phyloP scores from a whole-genome alignment of 495 filamentous ascomycete species.

The Neurospora tetraspora region DNA sequence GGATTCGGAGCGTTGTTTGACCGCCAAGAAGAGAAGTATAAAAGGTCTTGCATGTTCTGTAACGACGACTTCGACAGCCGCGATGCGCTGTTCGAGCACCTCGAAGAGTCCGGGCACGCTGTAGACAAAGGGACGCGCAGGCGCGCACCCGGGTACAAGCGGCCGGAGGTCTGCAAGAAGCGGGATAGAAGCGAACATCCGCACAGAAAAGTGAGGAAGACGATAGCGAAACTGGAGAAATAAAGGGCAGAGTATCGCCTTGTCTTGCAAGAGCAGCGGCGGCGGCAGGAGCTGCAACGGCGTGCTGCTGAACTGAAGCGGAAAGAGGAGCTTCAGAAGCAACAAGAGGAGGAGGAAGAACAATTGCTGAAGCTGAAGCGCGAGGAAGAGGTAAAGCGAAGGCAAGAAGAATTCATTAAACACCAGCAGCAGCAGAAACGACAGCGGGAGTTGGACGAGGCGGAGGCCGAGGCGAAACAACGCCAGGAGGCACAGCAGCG shows the following conservation, averaged over 20 bases:
- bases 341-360: neutral
- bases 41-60: neutral
- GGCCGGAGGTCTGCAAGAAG: neutral
- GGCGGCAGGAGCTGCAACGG: neutral
- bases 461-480: neutral
- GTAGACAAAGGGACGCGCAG: neutral
- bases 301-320: neutral
- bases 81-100: neutral
- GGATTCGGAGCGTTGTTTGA: neutral
- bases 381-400: neutral
- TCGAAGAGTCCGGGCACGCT: neutral
- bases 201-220: neutral
- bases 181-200: neutral
- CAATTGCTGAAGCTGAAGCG: too few relatives aligned
- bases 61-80: neutral
- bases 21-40: neutral
- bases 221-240: neutral
- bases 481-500: neutral
- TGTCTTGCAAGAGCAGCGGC: neutral
- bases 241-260: neutral
- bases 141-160: neutral
- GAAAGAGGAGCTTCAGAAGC: too few relatives aligned
- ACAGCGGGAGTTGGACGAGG: neutral
- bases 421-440: neutral
- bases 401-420: neutral